Base-by-base conservation (phyloP, 225 moss, liverwort and hornwort species). In the Neckera pumila region DNA sequence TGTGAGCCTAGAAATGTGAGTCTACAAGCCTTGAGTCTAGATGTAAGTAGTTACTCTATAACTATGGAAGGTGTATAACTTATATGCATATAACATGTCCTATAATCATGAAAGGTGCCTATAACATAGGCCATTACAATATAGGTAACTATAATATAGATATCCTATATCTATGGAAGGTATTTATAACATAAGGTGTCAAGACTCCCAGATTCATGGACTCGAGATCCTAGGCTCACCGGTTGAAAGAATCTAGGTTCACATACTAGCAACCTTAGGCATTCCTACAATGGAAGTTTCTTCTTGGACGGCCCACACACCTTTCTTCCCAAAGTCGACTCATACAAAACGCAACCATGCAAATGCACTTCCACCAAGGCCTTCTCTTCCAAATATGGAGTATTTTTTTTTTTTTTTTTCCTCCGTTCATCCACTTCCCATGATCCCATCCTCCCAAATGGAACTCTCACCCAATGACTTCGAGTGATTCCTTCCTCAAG, bases 271-370 rank as follows among this genome's bases (percentile, higher is more conserved):
- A 21, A 21, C 7, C 21, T 3, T 66, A 11, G 6, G 10, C 18
- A 65, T 34, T 34, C 0, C 18, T 10, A 33, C 64, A 34, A 20
- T 0, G 6, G 3, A 19, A 11, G 1, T 66, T 36, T 1, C 66
- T 1, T 19, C 3, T 3, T 0, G 1, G 2, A 8, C 36, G 3
- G 0, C 3, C 11, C 2, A 2, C 10, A 10, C 2, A 1, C 9
- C 10, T 34, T 34, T 19, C 5, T 34, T 65, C 1, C 26, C 26
- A 42, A 43, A 72, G 6, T 72, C 9, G 3, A 72, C 5, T 67
- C 19, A 12, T 22, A 15, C 2, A 2, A 8, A 34, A 3, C 5
- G 3, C 1, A 38, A 7, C 8, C 4, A 15, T 42, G 5, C 27
- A 28, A 72, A 72, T 72, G 43, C 17, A 72, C 43, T 7, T 43